Base-by-base conservation (phyloP, 495 filamentous ascomycete species). In the Penicillium canescens region DNA sequence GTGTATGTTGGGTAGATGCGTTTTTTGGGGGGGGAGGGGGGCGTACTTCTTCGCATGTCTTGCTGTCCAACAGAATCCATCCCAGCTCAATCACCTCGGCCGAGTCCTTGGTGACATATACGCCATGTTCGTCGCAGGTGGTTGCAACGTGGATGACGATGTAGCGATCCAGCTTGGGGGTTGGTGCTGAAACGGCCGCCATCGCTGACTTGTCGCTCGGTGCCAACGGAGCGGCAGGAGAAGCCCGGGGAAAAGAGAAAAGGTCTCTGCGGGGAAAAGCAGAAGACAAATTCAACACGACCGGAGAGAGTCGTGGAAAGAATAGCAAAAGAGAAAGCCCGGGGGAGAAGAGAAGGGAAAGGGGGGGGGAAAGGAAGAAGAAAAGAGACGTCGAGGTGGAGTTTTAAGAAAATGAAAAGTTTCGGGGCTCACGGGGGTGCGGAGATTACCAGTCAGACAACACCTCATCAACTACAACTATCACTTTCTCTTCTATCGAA, bases 81-180 rank as follows among this genome's bases (percentile, higher is more conserved):
- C 94, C 94, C 62, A 98, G 80, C 81, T 98, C 94, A 70, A 98
- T 98, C 47, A 98, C 95, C 75, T 98, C 94, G 52, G 94, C 95
- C 35, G 93, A 97, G 69, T 98, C 94, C 77, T 96, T 97, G 33
- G 95, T 98, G 46, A 98, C 94, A 74, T 98, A 98, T 51, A 98
- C 95, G 53, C 94, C 94, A 75, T 98, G 94, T 66, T 98, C 94
- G 72, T 98, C 94, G 75, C 94, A 98, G 59, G 94, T 98, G 28
- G 95, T 98, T 54, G 95, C 94, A 61, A 98, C 93, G 74, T 98
- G 94, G 68, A 97, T 94, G 63, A 98, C 90, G 57, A 96, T 87
- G 71, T 96, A 98, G 65, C 92, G 88, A 77, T 98, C 94, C 75
- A 92, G 84, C 76, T 88, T 90, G 54, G 78, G 76, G 45, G 71